Conservation (phyloP, 768 basidiomycete species). For the Amanita pseudoporphyria region DNA sequence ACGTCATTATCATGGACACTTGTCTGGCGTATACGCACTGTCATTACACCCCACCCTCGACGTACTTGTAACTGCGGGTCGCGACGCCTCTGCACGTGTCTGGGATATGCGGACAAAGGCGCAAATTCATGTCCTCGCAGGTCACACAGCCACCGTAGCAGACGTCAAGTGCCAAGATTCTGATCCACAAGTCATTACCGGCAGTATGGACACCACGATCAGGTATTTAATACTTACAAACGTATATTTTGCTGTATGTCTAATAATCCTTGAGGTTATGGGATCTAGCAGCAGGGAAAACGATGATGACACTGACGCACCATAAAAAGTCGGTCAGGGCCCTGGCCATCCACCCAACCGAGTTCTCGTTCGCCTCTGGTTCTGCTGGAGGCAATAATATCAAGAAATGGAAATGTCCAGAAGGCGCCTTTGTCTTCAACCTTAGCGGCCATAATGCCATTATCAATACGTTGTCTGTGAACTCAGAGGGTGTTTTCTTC, state of each 20-base stretch:
- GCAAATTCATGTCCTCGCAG: constrained; percentile 86
- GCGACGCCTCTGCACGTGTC: constrained; percentile 93
- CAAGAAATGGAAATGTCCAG: constrained; percentile 99
- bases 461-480: constrained; percentile 92
- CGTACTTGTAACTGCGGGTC: constrained; percentile 87
- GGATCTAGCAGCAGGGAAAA: constrained; percentile 98
- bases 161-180: constrained; percentile 95
- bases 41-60: constrained; percentile 94
- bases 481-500: constrained; percentile 94
- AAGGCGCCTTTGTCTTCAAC: constrained; percentile 93
- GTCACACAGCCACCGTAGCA: constrained; percentile 92
- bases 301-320: constrained; percentile 94
- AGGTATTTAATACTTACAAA: constrained; percentile 34
- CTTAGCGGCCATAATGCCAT: constrained; percentile 95
- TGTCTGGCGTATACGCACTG: constrained; percentile 94
- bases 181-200: constrained; percentile 97
- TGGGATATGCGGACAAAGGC: constrained; percentile 99
- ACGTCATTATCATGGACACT: constrained; percentile 95
- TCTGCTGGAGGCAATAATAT: constrained; percentile 99
- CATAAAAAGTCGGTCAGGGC: constrained; percentile 98
- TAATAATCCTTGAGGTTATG: constrained; percentile 51
- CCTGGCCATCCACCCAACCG: constrained; percentile 90
- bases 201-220: constrained; percentile 96
- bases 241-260: not conserved
- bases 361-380: constrained; percentile 93